A percentile compares a stretch with the other conserved stretches of the same genome.
Conservation (phyloP, 371 early-diverging fungal genomes). For the Mucor plumbeus region DNA sequence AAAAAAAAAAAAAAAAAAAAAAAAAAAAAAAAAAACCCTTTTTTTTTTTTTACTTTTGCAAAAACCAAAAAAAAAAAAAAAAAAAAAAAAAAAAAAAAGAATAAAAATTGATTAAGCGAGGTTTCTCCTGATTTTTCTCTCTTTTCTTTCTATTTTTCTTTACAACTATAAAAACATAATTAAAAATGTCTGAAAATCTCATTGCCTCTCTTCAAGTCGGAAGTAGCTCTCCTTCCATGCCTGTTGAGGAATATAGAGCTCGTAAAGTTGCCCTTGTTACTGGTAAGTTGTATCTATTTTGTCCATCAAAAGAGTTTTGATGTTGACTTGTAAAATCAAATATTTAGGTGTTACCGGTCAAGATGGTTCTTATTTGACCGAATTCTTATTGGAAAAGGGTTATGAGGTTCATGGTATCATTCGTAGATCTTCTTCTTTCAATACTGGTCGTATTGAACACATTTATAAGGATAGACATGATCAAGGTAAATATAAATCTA, state of each 20-base stretch:
- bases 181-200: conserved; percentile 23
- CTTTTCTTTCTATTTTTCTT: conserved; percentile 7
- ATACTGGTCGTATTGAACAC: conserved; percentile 85
- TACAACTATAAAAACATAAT: background rate
- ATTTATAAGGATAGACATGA: conserved; percentile 78
- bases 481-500: conserved; percentile 42
- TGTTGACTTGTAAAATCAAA: background rate
- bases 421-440: conserved; percentile 83
- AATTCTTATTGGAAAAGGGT: conserved; percentile 77
- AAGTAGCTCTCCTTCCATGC: conserved; percentile 31
- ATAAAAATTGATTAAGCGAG: conserved; percentile 8
- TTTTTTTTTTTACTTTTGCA: background rate
- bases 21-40: conserved; percentile 10
- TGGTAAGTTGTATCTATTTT: conserved; percentile 40
- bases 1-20: conserved; percentile 2
- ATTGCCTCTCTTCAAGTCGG: conserved; percentile 35
- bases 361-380: conserved; percentile 83
- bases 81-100: conserved; percentile 5
- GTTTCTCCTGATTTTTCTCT: conserved; percentile 2
- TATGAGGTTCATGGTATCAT: conserved; percentile 88
- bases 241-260: conserved; percentile 61
- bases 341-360: conserved; percentile 80
- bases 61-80: conserved; percentile 13
- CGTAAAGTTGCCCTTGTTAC: conserved; percentile 73
- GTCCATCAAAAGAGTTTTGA: background rate